Conservation (phyloP, 1,139 yeast genomes). For the Neolecta irregularis region DNA sequence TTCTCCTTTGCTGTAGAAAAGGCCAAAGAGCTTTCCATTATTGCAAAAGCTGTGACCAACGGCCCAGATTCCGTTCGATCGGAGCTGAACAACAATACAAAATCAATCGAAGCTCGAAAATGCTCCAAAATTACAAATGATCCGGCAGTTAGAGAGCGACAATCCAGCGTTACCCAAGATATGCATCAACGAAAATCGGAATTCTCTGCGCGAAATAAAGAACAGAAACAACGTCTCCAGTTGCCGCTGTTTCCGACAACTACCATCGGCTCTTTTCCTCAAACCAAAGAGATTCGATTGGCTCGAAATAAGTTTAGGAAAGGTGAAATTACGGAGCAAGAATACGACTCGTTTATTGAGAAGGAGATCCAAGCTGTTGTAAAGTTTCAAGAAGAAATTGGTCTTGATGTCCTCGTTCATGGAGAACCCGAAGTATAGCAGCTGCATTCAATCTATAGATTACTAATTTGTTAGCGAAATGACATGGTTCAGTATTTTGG, state of each 20-base stretch:
- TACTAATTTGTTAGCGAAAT: no score
- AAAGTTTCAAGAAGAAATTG: constrained; percentile 98
- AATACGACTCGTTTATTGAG: constrained; percentile 90
- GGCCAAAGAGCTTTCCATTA: constrained; percentile 73
- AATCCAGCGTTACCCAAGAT: constrained; percentile 62
- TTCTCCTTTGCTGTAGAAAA: constrained; percentile 97
- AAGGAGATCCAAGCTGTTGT: constrained; percentile 89
- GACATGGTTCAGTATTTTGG: constrained; percentile 99
- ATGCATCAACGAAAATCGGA: constrained; percentile 65
- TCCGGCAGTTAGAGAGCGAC: constrained; percentile 77
- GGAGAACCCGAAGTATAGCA: constrained; percentile 99
- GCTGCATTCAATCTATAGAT: no score
- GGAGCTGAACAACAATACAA: constrained; percentile 67
- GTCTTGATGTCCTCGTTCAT: constrained; percentile 93
- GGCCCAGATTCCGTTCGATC: constrained; percentile 50
- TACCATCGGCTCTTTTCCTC: constrained; percentile 99
- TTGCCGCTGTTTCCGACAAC: constrained; percentile 98
- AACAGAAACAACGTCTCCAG: constrained; percentile 76
- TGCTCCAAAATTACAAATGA: constrained; percentile 82
- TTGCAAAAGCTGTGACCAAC: constrained; percentile 68
- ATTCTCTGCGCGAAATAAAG: constrained; percentile 73
- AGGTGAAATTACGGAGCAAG: constrained; percentile 89
- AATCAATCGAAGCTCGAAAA: constrained; percentile 71
- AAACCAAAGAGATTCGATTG: constrained; percentile 96
- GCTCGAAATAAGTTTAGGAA: constrained; percentile 96